A percentile compares a stretch with the other conserved stretches of the same genome.
Evolutionary conservation across 2,329 filamentous ascomycete genomes (phyloP).

Genomic region (Talaromyces sp.): DNA sequence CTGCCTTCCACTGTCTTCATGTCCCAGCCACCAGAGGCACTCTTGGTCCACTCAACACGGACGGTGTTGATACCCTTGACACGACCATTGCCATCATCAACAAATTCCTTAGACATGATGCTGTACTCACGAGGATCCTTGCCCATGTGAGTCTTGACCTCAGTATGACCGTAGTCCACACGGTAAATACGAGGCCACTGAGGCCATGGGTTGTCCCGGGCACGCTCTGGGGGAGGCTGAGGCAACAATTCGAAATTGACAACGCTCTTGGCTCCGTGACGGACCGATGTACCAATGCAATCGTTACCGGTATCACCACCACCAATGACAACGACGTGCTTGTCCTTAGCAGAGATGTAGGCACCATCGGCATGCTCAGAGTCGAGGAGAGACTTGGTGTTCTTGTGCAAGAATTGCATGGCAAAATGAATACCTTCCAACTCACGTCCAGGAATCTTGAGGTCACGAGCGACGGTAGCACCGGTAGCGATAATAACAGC

Average conservation of each 20-base stretch:
- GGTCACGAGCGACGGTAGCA: slow-evolving; percentile 86
- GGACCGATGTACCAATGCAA: slow-evolving; percentile 93
- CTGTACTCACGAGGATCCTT: slow-evolving; percentile 96
- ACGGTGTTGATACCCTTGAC: slow-evolving; percentile 96
- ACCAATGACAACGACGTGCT: slow-evolving; percentile 93
- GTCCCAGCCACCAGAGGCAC: slow-evolving; percentile 84
- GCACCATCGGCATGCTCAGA: slow-evolving; percentile 76
- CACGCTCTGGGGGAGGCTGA: slow-evolving; percentile 85
- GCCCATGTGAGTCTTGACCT: slow-evolving; percentile 94
- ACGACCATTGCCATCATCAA: slow-evolving; percentile 78
- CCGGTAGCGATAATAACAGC: slow-evolving; percentile 89
- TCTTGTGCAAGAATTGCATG: slow-evolving; percentile 96
- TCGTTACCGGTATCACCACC: slow-evolving; percentile 98
- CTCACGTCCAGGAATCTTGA: slow-evolving; percentile 84
- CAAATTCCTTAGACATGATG: slow-evolving; percentile 97
- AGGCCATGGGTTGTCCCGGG: slow-evolving; percentile 93
- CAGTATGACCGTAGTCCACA: slow-evolving; percentile 94
- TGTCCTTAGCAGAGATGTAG: slow-evolving; percentile 93
- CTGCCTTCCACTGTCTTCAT: slow-evolving; percentile 96
- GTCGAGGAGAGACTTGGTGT: slow-evolving; percentile 95
- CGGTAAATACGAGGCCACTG: slow-evolving; percentile 98
- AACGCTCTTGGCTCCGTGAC: slow-evolving; percentile 91
- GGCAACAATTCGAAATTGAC: slow-evolving; percentile 95
- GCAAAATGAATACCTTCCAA: slow-evolving; percentile 90
- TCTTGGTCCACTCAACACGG: slow-evolving; percentile 94